Base-by-base conservation (phyloP, 192 early-diverging fungal species). In the Coemansia umbellata region DNA sequence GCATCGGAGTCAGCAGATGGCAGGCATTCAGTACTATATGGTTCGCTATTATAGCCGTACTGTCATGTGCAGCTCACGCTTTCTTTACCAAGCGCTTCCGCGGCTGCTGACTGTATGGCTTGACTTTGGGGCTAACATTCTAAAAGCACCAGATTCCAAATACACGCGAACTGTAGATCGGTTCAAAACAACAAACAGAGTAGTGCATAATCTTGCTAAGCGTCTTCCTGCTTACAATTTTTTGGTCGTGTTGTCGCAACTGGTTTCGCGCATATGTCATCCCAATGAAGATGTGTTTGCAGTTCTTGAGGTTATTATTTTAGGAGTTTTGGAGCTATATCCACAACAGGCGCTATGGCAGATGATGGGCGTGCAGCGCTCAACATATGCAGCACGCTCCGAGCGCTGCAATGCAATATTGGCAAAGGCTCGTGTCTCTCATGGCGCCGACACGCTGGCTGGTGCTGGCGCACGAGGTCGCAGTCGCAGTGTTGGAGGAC, bases 291-390 rank as follows among this genome's bases (percentile, higher is more conserved):
- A 80, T 13, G 88, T 91, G 23, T 83, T 84, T 48, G 48, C 59
- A 11, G 70, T 88, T 5, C 62, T 95, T 5, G 85, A 92, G 58
- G 53, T 57, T 22, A 87, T 95, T 23, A 73, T 93, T 4, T 58
- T 84, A 26, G 76, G 64, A 6, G 86, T 91, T 6, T 78, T 95
- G 27, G 47, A 71, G 18, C 76, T 74, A 4, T 92, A 86, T 52
- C 90, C 93, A 6, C 84, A 91, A 56, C 93, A 93, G 62, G 80
- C 88, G 5, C 69, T 93, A 37, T 95, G 93, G 93, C 88, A 91
- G 60, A 79, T 95, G 63, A 78, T 91, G 49, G 81, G 87, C 9
- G 85, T 91, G 4, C 78, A 80, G 41, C 72, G 81, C 28, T 88
- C 87, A 39, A 83, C 83, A n/a, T 77, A 82, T 19, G 69, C 70